These are phyloP conservation scores for Tetracentron sinense DNA, from an alignment of 164 flowering plant genomes.

Conservation along the genomic window DNA sequence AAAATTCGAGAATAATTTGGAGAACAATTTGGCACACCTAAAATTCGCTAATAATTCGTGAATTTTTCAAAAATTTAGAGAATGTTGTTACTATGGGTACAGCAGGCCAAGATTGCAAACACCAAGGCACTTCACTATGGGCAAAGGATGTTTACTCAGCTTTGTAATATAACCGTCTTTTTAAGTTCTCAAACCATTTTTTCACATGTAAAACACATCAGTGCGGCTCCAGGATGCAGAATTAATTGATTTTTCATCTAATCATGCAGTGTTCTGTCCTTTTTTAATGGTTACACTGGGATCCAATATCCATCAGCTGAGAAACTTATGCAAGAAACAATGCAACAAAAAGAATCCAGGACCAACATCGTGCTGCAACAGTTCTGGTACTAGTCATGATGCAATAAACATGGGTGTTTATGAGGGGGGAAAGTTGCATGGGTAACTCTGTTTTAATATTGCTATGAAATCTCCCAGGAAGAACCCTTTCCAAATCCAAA, in stretches of 20 bases:
- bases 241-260: background rate
- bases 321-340: no score
- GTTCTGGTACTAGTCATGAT: no score
- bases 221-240: background rate
- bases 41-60: no score
- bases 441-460: background rate
- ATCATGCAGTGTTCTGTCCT: no score
- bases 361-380: no score
- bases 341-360: no score
- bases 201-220: background rate
- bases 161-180: background rate
- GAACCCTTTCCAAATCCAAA: background rate
- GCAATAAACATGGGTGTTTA: background rate
- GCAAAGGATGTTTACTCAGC: no score
- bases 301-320: no score
- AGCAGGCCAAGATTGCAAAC: background rate
- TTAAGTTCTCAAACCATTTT: background rate
- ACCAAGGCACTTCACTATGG: background rate
- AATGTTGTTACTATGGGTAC: no score
- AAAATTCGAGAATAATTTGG: no score
- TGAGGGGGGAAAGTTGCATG: background rate
- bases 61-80: no score
- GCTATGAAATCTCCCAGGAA: background rate
- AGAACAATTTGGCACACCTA: no score
- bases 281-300: background rate